Conservation (phyloP, 495 filamentous ascomycete species). For the Aspergillus panamensis region DNA sequence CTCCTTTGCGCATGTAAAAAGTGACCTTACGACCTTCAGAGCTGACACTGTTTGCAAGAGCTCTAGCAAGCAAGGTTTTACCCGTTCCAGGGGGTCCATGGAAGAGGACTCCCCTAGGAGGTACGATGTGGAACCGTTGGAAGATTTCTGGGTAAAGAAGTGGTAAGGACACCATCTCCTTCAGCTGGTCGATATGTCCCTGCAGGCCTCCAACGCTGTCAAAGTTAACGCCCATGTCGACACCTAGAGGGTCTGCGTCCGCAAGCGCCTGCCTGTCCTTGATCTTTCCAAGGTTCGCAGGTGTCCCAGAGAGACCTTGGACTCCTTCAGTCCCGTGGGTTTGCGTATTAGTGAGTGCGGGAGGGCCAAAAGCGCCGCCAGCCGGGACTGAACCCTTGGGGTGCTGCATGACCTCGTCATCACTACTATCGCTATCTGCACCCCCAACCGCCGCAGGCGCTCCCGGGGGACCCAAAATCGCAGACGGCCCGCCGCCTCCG, state of each 20-base stretch:
- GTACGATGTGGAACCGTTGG: slow-evolving; percentile 81
- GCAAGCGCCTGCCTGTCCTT: slow-evolving; percentile 79
- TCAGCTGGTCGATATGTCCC: slow-evolving; percentile 89
- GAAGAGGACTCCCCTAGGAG: slow-evolving; percentile 91
- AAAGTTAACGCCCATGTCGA: slow-evolving; percentile 87
- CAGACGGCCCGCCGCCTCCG: slow-evolving; percentile 70
- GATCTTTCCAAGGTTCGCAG: slow-evolving; percentile 83
- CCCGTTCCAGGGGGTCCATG: slow-evolving; percentile 96
- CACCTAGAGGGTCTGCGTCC: slow-evolving; percentile 90
- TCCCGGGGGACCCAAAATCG: slow-evolving; percentile 75
- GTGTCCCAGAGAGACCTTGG: slow-evolving; percentile 60
- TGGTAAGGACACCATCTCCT: slow-evolving; percentile 96
- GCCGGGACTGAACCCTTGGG: slow-evolving; percentile 32
- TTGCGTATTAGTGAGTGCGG: slow-evolving; percentile 56
- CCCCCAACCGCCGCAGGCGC: slow-evolving; percentile 67
- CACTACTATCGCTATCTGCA: slow-evolving; percentile 92
- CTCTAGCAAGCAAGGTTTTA: slow-evolving; percentile 92
- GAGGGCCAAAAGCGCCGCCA: slow-evolving; percentile 52
- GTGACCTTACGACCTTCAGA: slow-evolving; percentile 86
- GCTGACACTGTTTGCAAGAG: slow-evolving; percentile 77
- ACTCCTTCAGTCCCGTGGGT: slow-evolving; percentile 62
- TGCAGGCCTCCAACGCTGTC: slow-evolving; percentile 87
- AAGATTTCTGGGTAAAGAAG: slow-evolving; percentile 96
- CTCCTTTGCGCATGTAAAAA: slow-evolving; percentile 99
- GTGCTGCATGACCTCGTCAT: slow-evolving; percentile 71